Conservation (phyloP, 257 asterid species). For the Avicennia marina region DNA sequence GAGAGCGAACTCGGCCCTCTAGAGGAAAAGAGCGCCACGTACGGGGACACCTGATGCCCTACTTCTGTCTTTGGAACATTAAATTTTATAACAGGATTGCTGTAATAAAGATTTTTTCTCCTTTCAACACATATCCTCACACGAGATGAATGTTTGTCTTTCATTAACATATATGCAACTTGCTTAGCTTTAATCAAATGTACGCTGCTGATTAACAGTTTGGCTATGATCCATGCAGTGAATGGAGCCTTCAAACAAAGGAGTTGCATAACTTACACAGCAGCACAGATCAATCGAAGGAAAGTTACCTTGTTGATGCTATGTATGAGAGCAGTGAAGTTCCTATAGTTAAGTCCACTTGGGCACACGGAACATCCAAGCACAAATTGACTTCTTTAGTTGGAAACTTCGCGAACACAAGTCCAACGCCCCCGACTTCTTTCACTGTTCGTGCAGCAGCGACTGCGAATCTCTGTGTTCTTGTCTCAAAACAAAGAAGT, state of each 20-base stretch:
- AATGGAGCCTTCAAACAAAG: too few relatives aligned
- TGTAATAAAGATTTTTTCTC: slow-evolving; percentile 10
- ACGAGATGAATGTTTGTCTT: background rate
- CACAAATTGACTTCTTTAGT: slow-evolving; percentile 30
- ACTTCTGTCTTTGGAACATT: slow-evolving; percentile 28
- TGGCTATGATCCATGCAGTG: too few relatives aligned
- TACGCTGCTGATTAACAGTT: too few relatives aligned
- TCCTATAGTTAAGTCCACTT: slow-evolving; percentile 32
- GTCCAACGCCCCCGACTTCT: slow-evolving; percentile 28
- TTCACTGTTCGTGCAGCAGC: slow-evolving; percentile 23
- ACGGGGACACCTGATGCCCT: slow-evolving; percentile 31
- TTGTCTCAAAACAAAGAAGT: slow-evolving; percentile 32
- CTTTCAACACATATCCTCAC: background rate
- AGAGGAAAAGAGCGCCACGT: slow-evolving; percentile 37
- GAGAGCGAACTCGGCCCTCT: slow-evolving; percentile 39
- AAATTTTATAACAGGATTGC: slow-evolving; percentile 34
- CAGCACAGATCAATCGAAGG: background rate
- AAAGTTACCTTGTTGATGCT: slow-evolving; percentile 22
- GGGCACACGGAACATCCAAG: slow-evolving; percentile 33
- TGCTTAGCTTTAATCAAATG: too few relatives aligned
- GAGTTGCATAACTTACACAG: too few relatives aligned
- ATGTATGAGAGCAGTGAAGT: slow-evolving; percentile 32
- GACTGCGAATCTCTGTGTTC: slow-evolving; percentile 17
- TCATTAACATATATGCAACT: too few relatives aligned
- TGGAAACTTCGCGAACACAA: slow-evolving; percentile 23